Evolutionary conservation across 2,329 filamentous ascomycete species (phyloP).

Genomic region (Aureobasidium namibiae): DNA sequence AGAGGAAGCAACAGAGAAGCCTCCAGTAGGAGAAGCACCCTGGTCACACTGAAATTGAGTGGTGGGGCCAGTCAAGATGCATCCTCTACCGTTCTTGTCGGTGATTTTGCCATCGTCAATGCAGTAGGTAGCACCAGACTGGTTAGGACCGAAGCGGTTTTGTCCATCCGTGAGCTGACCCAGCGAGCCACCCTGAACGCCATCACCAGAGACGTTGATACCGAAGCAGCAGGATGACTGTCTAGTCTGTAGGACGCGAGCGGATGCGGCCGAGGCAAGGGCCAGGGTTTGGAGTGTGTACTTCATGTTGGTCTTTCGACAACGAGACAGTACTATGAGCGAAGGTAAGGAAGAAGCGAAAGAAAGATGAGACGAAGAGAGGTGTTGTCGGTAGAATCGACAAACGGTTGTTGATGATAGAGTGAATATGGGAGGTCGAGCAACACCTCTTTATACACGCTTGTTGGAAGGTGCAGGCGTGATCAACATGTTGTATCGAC

Average conservation of each 20-base stretch:
- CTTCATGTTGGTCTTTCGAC: constrained; percentile 10
- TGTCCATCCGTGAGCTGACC: constrained; percentile 54
- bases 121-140: constrained; percentile 38
- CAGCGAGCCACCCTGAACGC: constrained; percentile 35
- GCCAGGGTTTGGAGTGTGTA: constrained; percentile 2
- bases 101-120: constrained; percentile 45
- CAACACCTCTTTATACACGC: constrained; percentile 5
- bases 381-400: neutral
- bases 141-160: constrained; percentile 40
- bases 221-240: constrained; percentile 8
- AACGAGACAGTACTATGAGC: neutral
- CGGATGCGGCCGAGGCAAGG: constrained; percentile 4
- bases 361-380: neutral
- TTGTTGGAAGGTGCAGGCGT: neutral
- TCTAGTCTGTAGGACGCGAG: neutral
- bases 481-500: neutral
- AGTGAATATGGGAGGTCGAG: neutral
- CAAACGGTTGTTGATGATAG: neutral
- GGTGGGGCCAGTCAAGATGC: constrained; percentile 50
- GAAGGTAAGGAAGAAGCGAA: constrained; percentile 2
- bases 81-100: constrained; percentile 49
- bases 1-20: constrained; percentile 46
- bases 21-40: constrained; percentile 35
- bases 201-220: neutral
- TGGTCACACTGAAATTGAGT: constrained; percentile 53